Conservation (phyloP, 2,329 filamentous ascomycete genomes). For the Macrophomina tecta region DNA sequence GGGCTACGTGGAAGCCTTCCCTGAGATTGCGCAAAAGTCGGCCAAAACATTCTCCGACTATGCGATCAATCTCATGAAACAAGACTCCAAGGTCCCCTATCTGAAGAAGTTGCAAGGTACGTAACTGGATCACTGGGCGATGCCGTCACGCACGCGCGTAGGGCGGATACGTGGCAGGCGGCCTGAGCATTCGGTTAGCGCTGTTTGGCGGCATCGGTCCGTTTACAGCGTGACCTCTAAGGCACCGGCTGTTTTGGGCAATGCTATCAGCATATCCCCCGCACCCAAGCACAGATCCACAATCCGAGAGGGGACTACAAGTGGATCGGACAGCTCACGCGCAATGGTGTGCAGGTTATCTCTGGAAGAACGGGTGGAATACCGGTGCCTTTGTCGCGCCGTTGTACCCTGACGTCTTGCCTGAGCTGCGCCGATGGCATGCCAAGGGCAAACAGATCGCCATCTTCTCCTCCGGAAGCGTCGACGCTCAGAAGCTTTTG, state of each 20-base stretch:
- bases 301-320: not conserved
- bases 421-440: conserved; percentile 66
- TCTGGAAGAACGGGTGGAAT: conserved; percentile 78
- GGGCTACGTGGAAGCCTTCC: conserved; percentile 74
- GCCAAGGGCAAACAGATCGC: conserved; percentile 63
- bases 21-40: conserved; percentile 65
- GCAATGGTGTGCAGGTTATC: conserved; percentile 57
- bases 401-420: conserved; percentile 76
- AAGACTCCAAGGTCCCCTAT: conserved; percentile 77
- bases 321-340: conserved; percentile 24
- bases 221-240: conserved; percentile 20
- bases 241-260: conserved; percentile 14
- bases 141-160: conserved; percentile 31
- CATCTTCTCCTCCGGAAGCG: conserved; percentile 83
- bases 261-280: conserved; percentile 24
- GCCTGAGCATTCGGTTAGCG: conserved; percentile 17
- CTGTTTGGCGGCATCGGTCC: conserved; percentile 25
- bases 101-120: conserved; percentile 75
- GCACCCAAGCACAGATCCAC: conserved; percentile 25
- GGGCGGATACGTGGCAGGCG: conserved; percentile 31
- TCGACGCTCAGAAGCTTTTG: conserved; percentile 79
- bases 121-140: conserved; percentile 28
- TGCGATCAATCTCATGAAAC: conserved; percentile 71
- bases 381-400: conserved; percentile 73
- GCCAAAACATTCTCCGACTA: conserved; percentile 68